Conservation (phyloP, 2,329 filamentous ascomycete species). For the Penicillium digitatum region DNA sequence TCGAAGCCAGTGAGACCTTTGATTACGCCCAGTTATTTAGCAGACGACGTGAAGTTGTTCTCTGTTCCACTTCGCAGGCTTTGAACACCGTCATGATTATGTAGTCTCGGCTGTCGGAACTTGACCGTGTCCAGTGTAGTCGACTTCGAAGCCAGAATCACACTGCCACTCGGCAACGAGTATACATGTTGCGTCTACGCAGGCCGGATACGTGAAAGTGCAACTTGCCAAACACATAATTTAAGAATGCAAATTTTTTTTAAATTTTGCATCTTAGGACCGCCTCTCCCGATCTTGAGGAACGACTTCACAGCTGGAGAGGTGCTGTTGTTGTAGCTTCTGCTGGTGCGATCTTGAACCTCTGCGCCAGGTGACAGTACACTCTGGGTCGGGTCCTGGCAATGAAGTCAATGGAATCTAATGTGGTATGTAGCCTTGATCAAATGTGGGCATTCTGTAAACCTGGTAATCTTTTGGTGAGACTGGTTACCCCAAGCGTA, state of each 20-base stretch:
- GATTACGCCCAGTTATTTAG: neutral
- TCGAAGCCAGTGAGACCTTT: neutral
- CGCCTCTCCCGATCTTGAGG: neutral
- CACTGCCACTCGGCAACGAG: neutral
- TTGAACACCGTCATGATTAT: neutral
- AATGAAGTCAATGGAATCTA: neutral
- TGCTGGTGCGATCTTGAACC: neutral
- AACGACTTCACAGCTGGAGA: neutral
- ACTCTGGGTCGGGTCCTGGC: neutral
- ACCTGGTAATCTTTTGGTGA: neutral
- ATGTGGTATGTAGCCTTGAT: neutral
- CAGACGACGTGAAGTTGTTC: neutral
- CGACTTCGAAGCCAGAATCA: neutral
- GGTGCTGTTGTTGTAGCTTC: neutral
- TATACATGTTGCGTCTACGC: too few relatives aligned
- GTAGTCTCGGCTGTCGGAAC: neutral
- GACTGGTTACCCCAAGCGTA: neutral
- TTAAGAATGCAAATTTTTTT: neutral
- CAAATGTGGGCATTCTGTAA: neutral
- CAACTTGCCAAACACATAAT: neutral
- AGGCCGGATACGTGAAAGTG: too few relatives aligned
- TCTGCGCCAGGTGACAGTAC: neutral
- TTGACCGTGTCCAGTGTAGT: too few relatives aligned
- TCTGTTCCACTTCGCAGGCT: neutral
- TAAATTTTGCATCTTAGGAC: neutral